Percentiles rank a stretch among this genome's conserved stretches.
These are phyloP conservation scores for Bothriochloa decipiens DNA, from an alignment of 176 grass and related monocot genomes.

Conservation along the genomic window DNA sequence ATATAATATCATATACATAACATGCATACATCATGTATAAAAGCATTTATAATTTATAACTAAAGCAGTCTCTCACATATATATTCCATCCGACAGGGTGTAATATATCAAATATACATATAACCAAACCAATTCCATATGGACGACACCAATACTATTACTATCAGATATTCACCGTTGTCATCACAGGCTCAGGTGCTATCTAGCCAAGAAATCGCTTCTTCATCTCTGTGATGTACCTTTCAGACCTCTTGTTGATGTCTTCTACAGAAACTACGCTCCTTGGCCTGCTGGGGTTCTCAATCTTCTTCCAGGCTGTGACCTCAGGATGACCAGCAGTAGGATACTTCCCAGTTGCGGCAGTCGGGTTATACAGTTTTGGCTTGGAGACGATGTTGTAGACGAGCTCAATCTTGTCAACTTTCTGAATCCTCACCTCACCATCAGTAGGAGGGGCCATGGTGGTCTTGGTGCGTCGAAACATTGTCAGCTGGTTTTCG, in stretches of 20 bases:
- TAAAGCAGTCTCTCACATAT: background rate
- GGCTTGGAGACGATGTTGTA: constrained; percentile 40
- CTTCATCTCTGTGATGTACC: constrained; percentile 52
- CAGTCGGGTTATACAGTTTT: background rate
- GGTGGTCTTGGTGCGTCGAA: background rate
- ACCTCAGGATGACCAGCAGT: background rate
- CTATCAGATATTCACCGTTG: background rate
- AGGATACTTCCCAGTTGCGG: background rate
- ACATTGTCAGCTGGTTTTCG: constrained; percentile 18
- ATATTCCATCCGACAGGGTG: background rate
- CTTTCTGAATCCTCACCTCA: constrained; percentile 50
- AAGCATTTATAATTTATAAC: background rate
- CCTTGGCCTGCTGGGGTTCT: background rate
- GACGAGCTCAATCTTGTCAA: constrained; percentile 47
- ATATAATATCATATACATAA: background rate
- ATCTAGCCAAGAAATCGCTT: constrained; percentile 27
- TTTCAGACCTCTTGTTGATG: constrained; percentile 51
- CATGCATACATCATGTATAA: background rate
- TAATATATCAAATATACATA: constrained; percentile 6
- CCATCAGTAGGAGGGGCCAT: background rate
- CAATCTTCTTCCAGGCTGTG: background rate
- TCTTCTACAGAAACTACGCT: constrained; percentile 27
- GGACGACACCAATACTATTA: background rate
- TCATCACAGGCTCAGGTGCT: background rate
- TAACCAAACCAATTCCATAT: background rate